Base-by-base conservation (phyloP, 331 rosid species). In the Malus hybrid region DNA sequence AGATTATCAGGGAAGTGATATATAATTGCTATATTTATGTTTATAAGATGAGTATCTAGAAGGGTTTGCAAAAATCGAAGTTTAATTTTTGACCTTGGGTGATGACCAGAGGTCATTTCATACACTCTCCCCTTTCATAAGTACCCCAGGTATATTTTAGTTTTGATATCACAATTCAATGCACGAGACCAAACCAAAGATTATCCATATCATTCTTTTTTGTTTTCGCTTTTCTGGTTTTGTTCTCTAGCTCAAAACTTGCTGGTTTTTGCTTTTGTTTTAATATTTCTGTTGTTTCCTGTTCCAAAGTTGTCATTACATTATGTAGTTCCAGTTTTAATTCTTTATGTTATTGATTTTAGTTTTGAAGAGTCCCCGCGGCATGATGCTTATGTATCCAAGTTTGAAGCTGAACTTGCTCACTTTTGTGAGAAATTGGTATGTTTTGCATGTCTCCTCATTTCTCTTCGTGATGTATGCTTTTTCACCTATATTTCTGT, bases 361-460 rank as follows among this genome's bases (percentile, higher is more conserved):
- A 95, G 99, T 83, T 95, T 95, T 81, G 99, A 92, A 86, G 85
- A 83, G 46, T 95, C 99, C 61, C 96, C 99, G 19, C 89, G 96
- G 78, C 99, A 95, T 78, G 97, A 88, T 72, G 89, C 88, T 7
- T 89, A 62, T 15, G 93, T 92, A 57, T 90, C 93, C 42, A 95
- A 86, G 81, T 95, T 95, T 82, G 99, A 95, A 83, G 97, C 93
- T 12, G 99, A 95, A 72, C 99, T 95, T 67, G 76, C 90, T 82
- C 99, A 90, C 80, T 92, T 90, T 84, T 95, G 99, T 70, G 99
- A 92, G 85, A 95, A 92, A 84, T 65, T 95, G 96, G 99, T 95
- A 80, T 61, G 97, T 61, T 19, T 16, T 42, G 61, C 67, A 20
- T 14, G 12, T 62, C 54, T 44, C 42, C 24, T 16, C 44, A 5